These are phyloP conservation scores for Syzygium aromaticum DNA, from an alignment of 345 rosid species.

Conservation along the genomic window DNA sequence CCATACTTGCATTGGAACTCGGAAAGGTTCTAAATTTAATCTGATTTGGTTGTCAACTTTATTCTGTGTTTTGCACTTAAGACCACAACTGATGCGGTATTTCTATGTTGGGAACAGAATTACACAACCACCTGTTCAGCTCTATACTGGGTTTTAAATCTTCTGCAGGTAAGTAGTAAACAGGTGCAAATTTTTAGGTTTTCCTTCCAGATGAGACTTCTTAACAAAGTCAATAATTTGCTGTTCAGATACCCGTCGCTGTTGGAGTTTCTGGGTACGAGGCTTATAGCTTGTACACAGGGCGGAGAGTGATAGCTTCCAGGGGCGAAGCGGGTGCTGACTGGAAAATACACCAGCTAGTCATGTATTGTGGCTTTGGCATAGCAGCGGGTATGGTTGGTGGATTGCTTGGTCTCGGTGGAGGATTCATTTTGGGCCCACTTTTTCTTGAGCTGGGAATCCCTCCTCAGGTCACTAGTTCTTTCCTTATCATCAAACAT, in stretches of 20 bases:
- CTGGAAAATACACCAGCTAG: constrained; percentile 17
- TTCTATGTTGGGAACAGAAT: constrained; percentile 12
- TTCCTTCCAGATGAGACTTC: neutral
- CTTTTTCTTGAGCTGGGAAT: constrained; percentile 35
- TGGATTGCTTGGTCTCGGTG: constrained; percentile 39
- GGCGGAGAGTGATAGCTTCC: constrained; percentile 24
- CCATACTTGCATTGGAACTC: constrained; percentile 23
- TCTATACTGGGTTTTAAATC: constrained; percentile 25
- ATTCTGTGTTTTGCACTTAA: neutral
- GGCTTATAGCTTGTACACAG: constrained; percentile 27
- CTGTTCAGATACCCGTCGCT: constrained; percentile 19
- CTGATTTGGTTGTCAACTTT: neutral
- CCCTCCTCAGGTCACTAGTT: constrained; percentile 28
- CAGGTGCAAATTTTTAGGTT: neutral
- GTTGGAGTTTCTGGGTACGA: constrained; percentile 18
- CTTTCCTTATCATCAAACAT: neutral
- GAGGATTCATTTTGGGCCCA: constrained; percentile 38
- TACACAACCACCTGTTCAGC: constrained; percentile 28
- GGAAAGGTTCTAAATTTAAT: constrained; percentile 12
- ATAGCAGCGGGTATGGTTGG: constrained; percentile 30
- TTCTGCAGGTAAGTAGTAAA: constrained; percentile 17
- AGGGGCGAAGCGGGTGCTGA: constrained; percentile 20
- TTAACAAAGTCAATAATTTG: neutral
- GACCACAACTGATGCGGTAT: neutral
- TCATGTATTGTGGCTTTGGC: constrained; percentile 23